phyloP scores from a whole-genome alignment of 2,329 filamentous ascomycete genomes.

The Pestalotiopsis sp. region DNA sequence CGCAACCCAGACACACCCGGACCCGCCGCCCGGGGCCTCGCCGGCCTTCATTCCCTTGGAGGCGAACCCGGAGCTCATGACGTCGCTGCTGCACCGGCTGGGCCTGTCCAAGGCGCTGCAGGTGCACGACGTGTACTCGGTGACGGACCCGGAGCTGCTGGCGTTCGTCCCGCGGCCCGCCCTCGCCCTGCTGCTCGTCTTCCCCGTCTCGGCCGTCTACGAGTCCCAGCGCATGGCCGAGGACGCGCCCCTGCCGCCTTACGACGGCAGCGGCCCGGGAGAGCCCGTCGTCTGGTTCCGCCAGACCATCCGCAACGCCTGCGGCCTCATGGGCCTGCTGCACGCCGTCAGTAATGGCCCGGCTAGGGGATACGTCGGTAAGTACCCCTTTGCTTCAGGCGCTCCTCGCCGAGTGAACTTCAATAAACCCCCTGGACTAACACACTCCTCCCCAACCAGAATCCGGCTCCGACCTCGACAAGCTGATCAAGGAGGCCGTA shows the following conservation, averaged over 20 bases:
- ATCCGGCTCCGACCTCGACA: slow-evolving; percentile 59
- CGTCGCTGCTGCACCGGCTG: slow-evolving; percentile 76
- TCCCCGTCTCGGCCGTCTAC: slow-evolving; percentile 81
- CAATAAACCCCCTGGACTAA: neutral
- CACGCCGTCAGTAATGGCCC: slow-evolving; percentile 82
- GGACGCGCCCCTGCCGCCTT: slow-evolving; percentile 66
- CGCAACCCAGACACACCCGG: slow-evolving; percentile 34
- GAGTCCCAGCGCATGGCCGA: slow-evolving; percentile 76
- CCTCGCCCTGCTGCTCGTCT: slow-evolving; percentile 87
- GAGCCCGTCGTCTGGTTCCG: slow-evolving; percentile 92
- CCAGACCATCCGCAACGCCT: slow-evolving; percentile 93
- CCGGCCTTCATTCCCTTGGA: slow-evolving; percentile 64
- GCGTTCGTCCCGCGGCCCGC: slow-evolving; percentile 87
- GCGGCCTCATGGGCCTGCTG: slow-evolving; percentile 85
- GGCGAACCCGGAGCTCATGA: slow-evolving; percentile 89
- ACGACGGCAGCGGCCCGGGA: slow-evolving; percentile 65
- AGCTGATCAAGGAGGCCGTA: slow-evolving; percentile 70
- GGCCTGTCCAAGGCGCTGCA: slow-evolving; percentile 77
- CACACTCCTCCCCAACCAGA: slow-evolving; percentile 33
- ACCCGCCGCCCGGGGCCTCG: slow-evolving; percentile 37
- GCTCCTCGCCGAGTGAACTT: neutral
- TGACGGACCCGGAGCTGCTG: slow-evolving; percentile 83
- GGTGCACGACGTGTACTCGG: slow-evolving; percentile 90
- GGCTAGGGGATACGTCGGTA: slow-evolving; percentile 64
- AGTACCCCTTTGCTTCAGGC: slow-evolving; percentile 20